These are phyloP conservation scores for Lachnellula hyalina DNA, from an alignment of 2,329 filamentous ascomycete genomes.

Conservation along the genomic window DNA sequence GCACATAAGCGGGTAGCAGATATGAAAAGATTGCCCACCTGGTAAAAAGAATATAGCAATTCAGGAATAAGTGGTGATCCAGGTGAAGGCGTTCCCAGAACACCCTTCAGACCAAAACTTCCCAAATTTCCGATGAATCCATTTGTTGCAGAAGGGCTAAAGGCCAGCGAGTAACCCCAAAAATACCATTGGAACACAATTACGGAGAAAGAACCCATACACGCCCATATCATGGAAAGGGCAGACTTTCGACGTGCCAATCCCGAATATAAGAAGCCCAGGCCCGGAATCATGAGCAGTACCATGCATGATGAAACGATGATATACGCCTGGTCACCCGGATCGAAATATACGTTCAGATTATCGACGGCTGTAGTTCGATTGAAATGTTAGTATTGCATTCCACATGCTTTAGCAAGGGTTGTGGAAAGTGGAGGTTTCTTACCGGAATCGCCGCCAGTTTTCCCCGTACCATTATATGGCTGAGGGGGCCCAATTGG, in stretches of 20 bases:
- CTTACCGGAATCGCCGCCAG: constrained; percentile 34
- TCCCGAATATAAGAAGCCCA: constrained; percentile 95
- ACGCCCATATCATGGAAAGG: constrained; percentile 93
- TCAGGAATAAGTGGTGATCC: constrained; percentile 85
- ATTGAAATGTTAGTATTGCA: constrained; percentile 7
- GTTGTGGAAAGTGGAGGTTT: constrained; percentile 5
- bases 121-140: constrained; percentile 87
- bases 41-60: constrained; percentile 90
- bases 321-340: constrained; percentile 93
- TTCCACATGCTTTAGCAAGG: not conserved
- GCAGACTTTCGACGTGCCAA: constrained; percentile 97
- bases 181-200: constrained; percentile 99
- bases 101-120: constrained; percentile 84
- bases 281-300: constrained; percentile 91
- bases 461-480: constrained; percentile 54
- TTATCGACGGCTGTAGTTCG: constrained; percentile 64
- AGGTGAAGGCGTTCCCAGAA: constrained; percentile 76
- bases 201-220: constrained; percentile 88
- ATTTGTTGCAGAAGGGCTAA: constrained; percentile 75
- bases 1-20: not conserved
- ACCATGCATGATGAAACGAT: constrained; percentile 88
- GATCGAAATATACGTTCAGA: constrained; percentile 90
- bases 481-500: constrained; percentile 47
- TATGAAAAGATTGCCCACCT: constrained; percentile 44
- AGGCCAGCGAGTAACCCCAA: constrained; percentile 96